Base-by-base conservation (phyloP, 2,329 filamentous ascomycete species). In the Verruconis gallopava region DNA sequence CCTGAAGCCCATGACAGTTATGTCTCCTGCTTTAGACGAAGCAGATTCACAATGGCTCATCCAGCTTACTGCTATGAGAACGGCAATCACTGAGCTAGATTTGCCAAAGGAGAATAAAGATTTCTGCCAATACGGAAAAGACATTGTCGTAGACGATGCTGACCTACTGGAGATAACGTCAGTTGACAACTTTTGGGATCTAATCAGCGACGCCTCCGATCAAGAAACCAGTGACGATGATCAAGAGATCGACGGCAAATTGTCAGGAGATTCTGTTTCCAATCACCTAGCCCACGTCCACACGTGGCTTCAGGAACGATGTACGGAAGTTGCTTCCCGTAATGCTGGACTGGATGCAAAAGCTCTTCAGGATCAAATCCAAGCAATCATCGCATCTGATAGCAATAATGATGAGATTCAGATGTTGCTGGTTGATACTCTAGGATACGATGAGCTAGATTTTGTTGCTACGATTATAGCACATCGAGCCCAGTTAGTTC, bases 381-480 rank as follows among this genome's bases (percentile, higher is more conserved):
- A 77, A 30, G 81, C 83, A 4, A 69, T 89, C 3, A 61, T 98
- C 25, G 72, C 71, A 5, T 83, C 85, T 3, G 72, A 77, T 50
- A 73, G 68, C 52, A 65, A 64, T 42, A 51, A 94, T 44, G 84
- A 93, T 44, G 85, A 93, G 59, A 66, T 96, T n/a, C 89, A 96
- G 58, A 88, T 86, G 55, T 77, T 80, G 32, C 70, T 98, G 25
- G 85, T 84, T 0, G 91, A 98, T 52, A 75, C 95, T 34, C 70
- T 98, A 46, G 91, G 93, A 0, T 96, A 89, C 53, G 86, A 91
- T 51, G 85, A 96, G 54, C 68, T 98, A 14, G 89, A 98, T 49
- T 79, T 98, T 52, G 81, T 96, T 41, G 88, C 88, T 47, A 85
- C 95, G 48, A 66, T 96, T n/a, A 80, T 96, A 40, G 72, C 77